A percentile compares a stretch with the other conserved stretches of the same genome.
phyloP scores from a whole-genome alignment of 768 basidiomycete species.

The Calvatia gigantea region DNA sequence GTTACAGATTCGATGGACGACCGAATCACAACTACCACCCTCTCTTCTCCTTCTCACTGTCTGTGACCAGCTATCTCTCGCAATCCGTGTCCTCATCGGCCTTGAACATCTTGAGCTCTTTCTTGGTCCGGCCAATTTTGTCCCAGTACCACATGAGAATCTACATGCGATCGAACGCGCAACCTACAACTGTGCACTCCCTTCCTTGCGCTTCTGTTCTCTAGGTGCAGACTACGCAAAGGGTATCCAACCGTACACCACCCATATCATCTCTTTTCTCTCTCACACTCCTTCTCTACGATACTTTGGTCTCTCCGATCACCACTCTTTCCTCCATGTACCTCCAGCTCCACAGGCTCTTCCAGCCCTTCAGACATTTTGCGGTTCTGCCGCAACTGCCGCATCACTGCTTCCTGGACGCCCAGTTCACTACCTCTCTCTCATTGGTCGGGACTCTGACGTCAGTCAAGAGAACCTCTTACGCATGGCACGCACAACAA shows the following conservation, averaged over 20 bases:
- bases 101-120: constrained; percentile 57
- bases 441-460: constrained; percentile 54
- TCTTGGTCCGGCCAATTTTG: constrained; percentile 43
- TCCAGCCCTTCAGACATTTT: constrained; percentile 50
- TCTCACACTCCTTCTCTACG: constrained; percentile 35
- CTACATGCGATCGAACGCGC: constrained; percentile 48
- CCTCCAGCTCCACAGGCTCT: constrained; percentile 34
- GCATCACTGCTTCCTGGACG: constrained; percentile 59
- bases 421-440: constrained; percentile 52
- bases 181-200: constrained; percentile 34
- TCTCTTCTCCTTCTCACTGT: constrained; percentile 30
- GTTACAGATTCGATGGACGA: constrained; percentile 54
- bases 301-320: constrained; percentile 45
- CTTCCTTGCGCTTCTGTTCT: constrained; percentile 36
- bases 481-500: constrained; percentile 42
- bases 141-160: constrained; percentile 16
- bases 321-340: constrained; percentile 37
- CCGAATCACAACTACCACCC: constrained; percentile 27
- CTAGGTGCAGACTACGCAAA: constrained; percentile 45
- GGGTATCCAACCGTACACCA: constrained; percentile 37
- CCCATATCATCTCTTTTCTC: constrained; percentile 40
- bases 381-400: constrained; percentile 57
- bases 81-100: constrained; percentile 30
- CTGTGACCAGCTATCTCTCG: constrained; percentile 36
- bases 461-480: constrained; percentile 50